These are phyloP conservation scores for Cladobotryum protrusum DNA, from an alignment of 2,329 filamentous ascomycete species.

Conservation along the genomic window DNA sequence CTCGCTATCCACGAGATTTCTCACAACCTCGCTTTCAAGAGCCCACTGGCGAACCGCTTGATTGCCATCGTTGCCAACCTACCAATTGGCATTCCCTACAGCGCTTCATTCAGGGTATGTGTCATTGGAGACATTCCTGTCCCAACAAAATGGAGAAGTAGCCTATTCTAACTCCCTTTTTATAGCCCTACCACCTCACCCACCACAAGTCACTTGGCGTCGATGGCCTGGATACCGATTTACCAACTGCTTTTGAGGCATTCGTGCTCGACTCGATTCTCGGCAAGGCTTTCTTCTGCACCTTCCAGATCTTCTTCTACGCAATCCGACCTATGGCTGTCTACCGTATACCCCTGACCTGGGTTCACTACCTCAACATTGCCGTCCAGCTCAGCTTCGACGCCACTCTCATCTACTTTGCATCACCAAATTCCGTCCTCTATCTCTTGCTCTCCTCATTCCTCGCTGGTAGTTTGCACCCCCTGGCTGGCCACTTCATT, in stretches of 20 bases:
- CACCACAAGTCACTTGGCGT: slow-evolving; percentile 99
- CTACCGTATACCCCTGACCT: slow-evolving; percentile 81
- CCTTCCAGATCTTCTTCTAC: slow-evolving; percentile 99
- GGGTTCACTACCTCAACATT: slow-evolving; percentile 79
- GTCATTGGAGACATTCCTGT: too few relatives aligned
- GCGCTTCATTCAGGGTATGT: slow-evolving; percentile 82
- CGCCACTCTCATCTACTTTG: slow-evolving; percentile 54
- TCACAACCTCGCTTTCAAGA: slow-evolving; percentile 91
- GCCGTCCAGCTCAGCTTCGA: slow-evolving; percentile 73
- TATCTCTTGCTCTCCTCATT: slow-evolving; percentile 90
- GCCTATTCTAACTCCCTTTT: background rate
- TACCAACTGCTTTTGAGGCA: slow-evolving; percentile 87
- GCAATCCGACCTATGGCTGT: slow-evolving; percentile 92
- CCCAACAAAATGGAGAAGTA: background rate
- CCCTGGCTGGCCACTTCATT: slow-evolving; percentile 95
- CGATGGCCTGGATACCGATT: slow-evolving; percentile 90
- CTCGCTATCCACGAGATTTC: slow-evolving; percentile 98
- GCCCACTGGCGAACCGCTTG: slow-evolving; percentile 70
- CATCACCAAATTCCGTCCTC: slow-evolving; percentile 59
- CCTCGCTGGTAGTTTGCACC: slow-evolving; percentile 87
- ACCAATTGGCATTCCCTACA: slow-evolving; percentile 93
- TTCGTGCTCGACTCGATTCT: slow-evolving; percentile 89
- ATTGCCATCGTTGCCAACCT: slow-evolving; percentile 92
- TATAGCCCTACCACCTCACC: slow-evolving; percentile 87
- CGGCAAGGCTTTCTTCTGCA: slow-evolving; percentile 98